Percentiles rank a stretch among this genome's conserved stretches.
phyloP scores from a whole-genome alignment of 352 stramenopile species.

The Thalassiosira hispida region DNA sequence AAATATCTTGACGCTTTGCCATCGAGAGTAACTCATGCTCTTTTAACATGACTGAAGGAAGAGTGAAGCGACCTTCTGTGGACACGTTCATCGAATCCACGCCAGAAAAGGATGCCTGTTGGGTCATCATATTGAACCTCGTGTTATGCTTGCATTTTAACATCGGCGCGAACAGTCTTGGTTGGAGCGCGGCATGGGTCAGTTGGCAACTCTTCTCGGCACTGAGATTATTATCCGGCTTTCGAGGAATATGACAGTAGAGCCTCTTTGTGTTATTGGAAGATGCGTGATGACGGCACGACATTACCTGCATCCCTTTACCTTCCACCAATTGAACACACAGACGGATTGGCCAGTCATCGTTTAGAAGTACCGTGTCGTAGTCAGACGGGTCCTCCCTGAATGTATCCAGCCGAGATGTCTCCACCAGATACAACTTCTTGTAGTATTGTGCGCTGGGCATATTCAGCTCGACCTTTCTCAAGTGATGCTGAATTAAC shows the following conservation, averaged over 20 bases:
- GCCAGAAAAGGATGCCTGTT: constrained; percentile 8
- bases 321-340: not conserved
- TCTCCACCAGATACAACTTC: constrained; percentile 24
- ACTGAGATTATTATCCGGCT: constrained; percentile 25
- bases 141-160: constrained; percentile 7
- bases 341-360: constrained; percentile 31
- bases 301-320: constrained; percentile 10
- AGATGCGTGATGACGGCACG: constrained; percentile 23
- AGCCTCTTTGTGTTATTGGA: constrained; percentile 12
- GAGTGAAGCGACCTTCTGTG: constrained; percentile 7
- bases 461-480: constrained; percentile 28
- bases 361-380: constrained; percentile 32
- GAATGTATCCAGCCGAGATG: constrained; percentile 21
- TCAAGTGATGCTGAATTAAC: constrained; percentile 31
- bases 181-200: constrained; percentile 10
- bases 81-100: constrained; percentile 28
- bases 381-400: not conserved
- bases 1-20: constrained; percentile 11
- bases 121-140: not conserved
- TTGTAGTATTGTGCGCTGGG: constrained; percentile 1
- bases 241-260: constrained; percentile 16
- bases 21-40: constrained; percentile 21
- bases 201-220: constrained; percentile 12
- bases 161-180: not conserved
- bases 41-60: constrained; percentile 3